Base-by-base conservation (phyloP, 495 filamentous ascomycete genomes). In the Aspergillus ostianus region DNA sequence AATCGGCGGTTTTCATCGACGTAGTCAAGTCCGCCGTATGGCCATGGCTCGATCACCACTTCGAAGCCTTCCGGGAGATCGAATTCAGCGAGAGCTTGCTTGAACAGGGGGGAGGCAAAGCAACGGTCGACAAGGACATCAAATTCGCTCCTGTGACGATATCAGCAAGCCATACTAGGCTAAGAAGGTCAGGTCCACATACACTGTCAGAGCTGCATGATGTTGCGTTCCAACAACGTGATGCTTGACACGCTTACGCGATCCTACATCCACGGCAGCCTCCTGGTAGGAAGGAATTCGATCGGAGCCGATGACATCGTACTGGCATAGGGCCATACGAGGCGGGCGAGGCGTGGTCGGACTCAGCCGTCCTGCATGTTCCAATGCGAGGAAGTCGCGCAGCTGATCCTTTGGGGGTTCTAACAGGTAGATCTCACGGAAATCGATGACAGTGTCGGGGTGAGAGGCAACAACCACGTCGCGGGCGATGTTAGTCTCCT, bases 41-140 rank as follows among this genome's bases (percentile, higher is more conserved):
- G 86, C 85, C 86, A 90, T 19, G 85, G 87, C 74, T 89, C 87
- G 65, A 88, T 87, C 55, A 87, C 79, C 41, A 90, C 74, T 56
- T 80, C 77, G 53, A 88, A 85, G 46, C 84, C 82, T 36, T 84
- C 77, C 6, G 88, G 88, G 6, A 91, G 70, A 20, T 79, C 71
- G 59, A 90, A 83, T 47, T 87, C 82, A 6, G 80, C 70, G 9
- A 89, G 67, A 18, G 84, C 86, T 47, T 80, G 56, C 67, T 87
- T 74, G 67, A 88, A 90, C 47, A 88, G 64, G 0, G 82, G 78
- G 5, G 86, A 89, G 21, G 71, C 76, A 53, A 82, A 70, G 66
- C 86, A 89, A 26, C 77, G 76, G 32, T 87, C 82, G 17, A 86
- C 75, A 32, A 91, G 80, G n/a, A 76, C 71, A 59, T 82, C 77